Percentiles rank a stretch among this genome's conserved stretches.
These are phyloP conservation scores for Trichoderma sp. DNA, from an alignment of 2,329 filamentous ascomycete species.

Conservation along the genomic window DNA sequence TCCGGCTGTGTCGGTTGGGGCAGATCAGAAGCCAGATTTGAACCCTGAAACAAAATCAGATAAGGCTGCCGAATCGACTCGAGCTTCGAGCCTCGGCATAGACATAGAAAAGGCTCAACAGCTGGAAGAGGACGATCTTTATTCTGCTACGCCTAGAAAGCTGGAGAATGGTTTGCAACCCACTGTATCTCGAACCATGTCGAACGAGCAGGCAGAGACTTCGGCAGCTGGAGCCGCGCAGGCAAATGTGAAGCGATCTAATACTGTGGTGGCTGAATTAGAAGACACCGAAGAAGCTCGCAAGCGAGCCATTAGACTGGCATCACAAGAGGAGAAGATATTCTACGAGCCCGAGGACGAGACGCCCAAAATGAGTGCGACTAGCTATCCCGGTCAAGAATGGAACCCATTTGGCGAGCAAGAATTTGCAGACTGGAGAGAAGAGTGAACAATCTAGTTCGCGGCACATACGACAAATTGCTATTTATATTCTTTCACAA, in stretches of 20 bases:
- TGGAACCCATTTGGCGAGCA: conserved; percentile 62
- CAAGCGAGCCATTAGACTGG: conserved; percentile 49
- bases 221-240: conserved; percentile 15
- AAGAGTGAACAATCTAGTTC: conserved; percentile 9
- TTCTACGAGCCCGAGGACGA: conserved; percentile 45
- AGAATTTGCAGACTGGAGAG: conserved; percentile 36
- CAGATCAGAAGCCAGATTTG: conserved; percentile 15
- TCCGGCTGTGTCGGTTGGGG: conserved; percentile 10
- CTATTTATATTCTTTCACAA: not conserved
- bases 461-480: not conserved
- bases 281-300: conserved; percentile 51
- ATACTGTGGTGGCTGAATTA: conserved; percentile 41
- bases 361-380: conserved; percentile 65
- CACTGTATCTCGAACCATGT: conserved; percentile 4
- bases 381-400: conserved; percentile 71
- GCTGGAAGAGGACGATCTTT: conserved; percentile 40
- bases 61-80: not conserved
- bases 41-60: not conserved
- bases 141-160: conserved; percentile 41
- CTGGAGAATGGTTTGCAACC: conserved; percentile 4
- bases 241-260: conserved; percentile 25
- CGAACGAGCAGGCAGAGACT: conserved; percentile 22
- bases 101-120: conserved; percentile 29
- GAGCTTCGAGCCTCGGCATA: conserved; percentile 1
- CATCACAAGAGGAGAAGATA: conserved; percentile 60